A percentile compares a stretch with the other conserved stretches of the same genome.
phyloP scores from a whole-genome alignment of 1,284 basidiomycete species.

The Melampsora larici-populina region DNA sequence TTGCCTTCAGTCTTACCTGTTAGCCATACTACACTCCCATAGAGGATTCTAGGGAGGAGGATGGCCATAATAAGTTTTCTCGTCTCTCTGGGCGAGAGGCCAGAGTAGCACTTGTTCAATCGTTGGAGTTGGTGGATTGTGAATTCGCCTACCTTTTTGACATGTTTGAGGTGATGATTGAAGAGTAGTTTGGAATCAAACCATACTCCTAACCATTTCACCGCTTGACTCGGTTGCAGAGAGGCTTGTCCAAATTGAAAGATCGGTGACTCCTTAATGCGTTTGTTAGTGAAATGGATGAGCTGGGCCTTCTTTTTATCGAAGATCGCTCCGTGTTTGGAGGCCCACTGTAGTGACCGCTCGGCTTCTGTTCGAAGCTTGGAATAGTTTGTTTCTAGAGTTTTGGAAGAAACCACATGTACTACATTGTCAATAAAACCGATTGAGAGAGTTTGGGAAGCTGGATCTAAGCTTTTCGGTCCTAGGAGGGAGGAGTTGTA shows the following conservation, averaged over 20 bases:
- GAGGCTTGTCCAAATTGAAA: background rate
- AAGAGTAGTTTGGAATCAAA: background rate
- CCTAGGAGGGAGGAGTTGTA: too few species aligned
- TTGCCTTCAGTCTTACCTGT: background rate
- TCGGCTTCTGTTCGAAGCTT: too few species aligned
- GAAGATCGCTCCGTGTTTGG: constrained; percentile 15
- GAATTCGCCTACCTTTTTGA: background rate
- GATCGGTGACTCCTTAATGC: too few species aligned
- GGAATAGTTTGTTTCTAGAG: background rate
- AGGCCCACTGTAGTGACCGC: background rate
- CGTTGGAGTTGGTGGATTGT: background rate
- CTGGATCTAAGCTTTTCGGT: too few species aligned
- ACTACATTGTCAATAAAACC: constrained; percentile 22
- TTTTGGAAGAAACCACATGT: background rate
- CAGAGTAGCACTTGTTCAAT: background rate
- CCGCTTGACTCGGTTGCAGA: background rate
- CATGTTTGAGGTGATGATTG: background rate
- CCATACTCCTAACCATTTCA: constrained; percentile 11
- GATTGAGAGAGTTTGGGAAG: background rate
- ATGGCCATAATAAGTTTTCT: too few species aligned
- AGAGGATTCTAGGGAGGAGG: too few species aligned
- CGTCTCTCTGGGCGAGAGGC: too few species aligned
- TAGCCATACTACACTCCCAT: too few species aligned
- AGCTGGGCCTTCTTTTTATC: constrained; percentile 8
- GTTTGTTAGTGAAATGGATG: background rate